Evolutionary conservation across 1,139 yeast species (phyloP).

Genomic region (Taphrina wiesneri): DNA sequence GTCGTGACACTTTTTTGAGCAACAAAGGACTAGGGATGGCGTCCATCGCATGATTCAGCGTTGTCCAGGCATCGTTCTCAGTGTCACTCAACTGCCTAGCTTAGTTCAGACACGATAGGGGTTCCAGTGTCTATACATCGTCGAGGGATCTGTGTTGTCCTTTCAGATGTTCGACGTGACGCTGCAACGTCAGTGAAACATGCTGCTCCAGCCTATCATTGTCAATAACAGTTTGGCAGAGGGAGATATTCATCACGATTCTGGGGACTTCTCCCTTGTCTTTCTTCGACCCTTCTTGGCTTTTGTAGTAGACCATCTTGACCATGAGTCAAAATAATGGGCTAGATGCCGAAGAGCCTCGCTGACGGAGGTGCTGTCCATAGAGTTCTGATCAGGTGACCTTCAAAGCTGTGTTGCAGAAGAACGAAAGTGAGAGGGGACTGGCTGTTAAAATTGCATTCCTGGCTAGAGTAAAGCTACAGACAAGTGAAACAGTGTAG

Average conservation of each 20-base stretch:
- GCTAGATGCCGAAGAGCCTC: not conserved
- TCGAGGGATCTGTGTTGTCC: not conserved
- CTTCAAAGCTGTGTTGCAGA: no score
- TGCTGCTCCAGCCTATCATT: conserved; percentile 1
- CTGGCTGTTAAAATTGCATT: no score
- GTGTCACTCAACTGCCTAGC: not conserved
- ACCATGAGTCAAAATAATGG: not conserved
- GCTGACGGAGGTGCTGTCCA: not conserved
- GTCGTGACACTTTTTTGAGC: not conserved
- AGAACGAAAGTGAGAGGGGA: no score
- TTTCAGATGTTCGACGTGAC: not conserved
- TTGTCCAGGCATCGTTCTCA: not conserved
- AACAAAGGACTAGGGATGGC: not conserved
- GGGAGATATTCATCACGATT: not conserved
- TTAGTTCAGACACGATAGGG: not conserved
- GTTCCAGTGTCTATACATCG: not conserved
- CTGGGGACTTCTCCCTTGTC: not conserved
- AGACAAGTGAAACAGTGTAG: no score
- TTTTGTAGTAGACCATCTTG: not conserved
- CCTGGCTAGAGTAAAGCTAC: no score
- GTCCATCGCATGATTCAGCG: not conserved
- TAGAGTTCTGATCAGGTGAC: no score
- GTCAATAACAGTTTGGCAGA: not conserved
- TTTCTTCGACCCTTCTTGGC: not conserved
- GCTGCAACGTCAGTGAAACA: not conserved